Evolutionary conservation across 495 filamentous ascomycete species (phyloP).

Genomic region (Daldinia bambusicola): DNA sequence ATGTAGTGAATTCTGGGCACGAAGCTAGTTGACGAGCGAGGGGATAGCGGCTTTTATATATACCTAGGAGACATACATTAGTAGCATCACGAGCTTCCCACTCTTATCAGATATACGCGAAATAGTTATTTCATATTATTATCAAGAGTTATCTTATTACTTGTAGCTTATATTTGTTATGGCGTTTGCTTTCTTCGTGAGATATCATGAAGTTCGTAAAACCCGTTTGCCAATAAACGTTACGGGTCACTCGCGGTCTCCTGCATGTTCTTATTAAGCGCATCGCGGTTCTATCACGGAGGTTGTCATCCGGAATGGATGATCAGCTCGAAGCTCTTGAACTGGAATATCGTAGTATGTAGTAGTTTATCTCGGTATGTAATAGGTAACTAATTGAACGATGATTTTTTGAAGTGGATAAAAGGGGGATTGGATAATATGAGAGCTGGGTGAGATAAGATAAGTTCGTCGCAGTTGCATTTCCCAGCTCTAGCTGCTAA

Average conservation of each 20-base stretch:
- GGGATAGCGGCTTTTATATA: conserved; percentile 15
- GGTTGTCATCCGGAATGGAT: not conserved
- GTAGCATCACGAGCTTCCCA: not conserved
- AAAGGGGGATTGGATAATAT: not conserved
- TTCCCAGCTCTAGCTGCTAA: too few relatives aligned
- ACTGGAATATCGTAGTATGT: not conserved
- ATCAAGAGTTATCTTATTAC: not conserved
- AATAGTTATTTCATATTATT: not conserved
- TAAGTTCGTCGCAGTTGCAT: not conserved
- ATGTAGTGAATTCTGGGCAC: not conserved
- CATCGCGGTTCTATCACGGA: conserved; percentile 11
- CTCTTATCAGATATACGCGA: conserved; percentile 6
- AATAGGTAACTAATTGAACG: not conserved
- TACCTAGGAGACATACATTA: not conserved
- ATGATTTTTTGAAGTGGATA: not conserved
- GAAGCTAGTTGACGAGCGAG: conserved; percentile 17
- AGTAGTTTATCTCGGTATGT: not conserved
- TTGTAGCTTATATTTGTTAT: not conserved
- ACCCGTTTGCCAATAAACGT: not conserved
- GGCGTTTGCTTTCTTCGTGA: not conserved
- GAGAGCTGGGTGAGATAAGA: not conserved
- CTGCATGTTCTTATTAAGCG: conserved; percentile 23
- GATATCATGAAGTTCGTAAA: not conserved
- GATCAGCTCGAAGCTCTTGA: not conserved
- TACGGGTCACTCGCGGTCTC: not conserved